Conservation (phyloP, 305 asterid genomes). For the Fraxinus floribunda region DNA sequence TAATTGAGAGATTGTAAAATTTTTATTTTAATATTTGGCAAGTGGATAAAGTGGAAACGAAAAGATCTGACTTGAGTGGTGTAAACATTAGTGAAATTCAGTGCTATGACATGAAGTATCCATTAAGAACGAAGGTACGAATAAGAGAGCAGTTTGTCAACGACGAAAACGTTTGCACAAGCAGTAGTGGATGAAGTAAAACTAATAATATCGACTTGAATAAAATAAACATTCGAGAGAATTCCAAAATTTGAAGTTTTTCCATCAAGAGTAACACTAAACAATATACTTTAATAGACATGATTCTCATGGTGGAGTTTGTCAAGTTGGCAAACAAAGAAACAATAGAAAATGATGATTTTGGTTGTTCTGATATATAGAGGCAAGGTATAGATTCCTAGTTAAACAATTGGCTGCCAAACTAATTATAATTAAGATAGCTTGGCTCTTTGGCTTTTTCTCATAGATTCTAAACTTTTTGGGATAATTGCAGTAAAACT, state of each 20-base stretch:
- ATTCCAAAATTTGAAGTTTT: not conserved
- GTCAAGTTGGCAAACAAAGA: slow-evolving; percentile 29
- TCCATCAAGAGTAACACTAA: not conserved
- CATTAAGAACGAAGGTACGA: not conserved
- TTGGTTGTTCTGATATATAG: slow-evolving; percentile 16
- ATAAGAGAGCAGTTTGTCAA: not conserved
- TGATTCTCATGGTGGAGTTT: slow-evolving; percentile 33
- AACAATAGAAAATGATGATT: slow-evolving; percentile 20
- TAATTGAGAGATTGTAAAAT: too few species aligned
- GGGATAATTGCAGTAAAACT: too few species aligned
- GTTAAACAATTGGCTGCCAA: slow-evolving; percentile 13
- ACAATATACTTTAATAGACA: too few species aligned
- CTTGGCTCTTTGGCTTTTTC: slow-evolving; percentile 6
- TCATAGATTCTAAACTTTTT: slow-evolving; percentile 9
- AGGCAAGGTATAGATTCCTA: slow-evolving; percentile 14
- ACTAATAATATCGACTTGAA: not conserved
- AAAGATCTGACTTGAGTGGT: not conserved
- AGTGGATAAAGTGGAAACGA: not conserved
- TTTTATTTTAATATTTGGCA: too few species aligned
- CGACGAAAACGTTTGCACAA: not conserved
- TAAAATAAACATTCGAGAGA: not conserved
- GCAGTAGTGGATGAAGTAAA: not conserved
- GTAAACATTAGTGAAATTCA: too few species aligned
- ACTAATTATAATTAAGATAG: not conserved
- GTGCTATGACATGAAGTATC: not conserved